Conservation (phyloP, 2,329 filamentous ascomycete species). For the Cercospora zeae-maydis region DNA sequence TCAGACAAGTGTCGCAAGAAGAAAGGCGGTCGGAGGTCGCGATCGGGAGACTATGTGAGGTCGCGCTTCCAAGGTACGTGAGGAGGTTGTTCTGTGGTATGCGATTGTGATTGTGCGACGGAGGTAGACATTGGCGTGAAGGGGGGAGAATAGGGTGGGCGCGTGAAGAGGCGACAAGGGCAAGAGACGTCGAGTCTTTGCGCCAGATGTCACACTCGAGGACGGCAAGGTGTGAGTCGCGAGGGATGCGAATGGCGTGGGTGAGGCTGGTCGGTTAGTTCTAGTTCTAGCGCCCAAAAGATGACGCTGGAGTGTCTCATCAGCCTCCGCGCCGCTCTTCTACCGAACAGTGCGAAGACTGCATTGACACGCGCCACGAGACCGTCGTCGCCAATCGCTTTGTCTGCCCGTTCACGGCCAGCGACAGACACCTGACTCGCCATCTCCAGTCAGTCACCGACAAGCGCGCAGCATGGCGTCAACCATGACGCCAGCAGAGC, state of each 20-base stretch:
- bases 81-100: conserved; percentile 20
- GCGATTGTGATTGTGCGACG: conserved; percentile 14
- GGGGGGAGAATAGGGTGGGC: neutral
- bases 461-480: conserved; percentile 17
- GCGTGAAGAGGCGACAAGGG: neutral
- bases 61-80: conserved; percentile 24
- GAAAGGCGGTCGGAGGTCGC: conserved; percentile 13
- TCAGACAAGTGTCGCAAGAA: conserved; percentile 7
- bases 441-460: too few species aligned
- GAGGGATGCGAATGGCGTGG: neutral
- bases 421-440: neutral
- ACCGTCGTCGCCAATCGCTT: too few species aligned
- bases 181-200: conserved; percentile 4
- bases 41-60: conserved; percentile 11
- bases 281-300: neutral
- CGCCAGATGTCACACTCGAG: neutral
- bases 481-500: conserved; percentile 18
- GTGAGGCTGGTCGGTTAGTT: neutral
- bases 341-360: neutral
- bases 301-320: neutral
- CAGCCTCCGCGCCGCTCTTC: neutral
- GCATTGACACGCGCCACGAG: neutral
- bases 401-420: neutral
- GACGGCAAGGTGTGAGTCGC: neutral
- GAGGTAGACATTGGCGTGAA: conserved; percentile 29